These are phyloP conservation scores for Psilocybe azurescens DNA, from an alignment of 768 basidiomycete genomes.

Conservation along the genomic window DNA sequence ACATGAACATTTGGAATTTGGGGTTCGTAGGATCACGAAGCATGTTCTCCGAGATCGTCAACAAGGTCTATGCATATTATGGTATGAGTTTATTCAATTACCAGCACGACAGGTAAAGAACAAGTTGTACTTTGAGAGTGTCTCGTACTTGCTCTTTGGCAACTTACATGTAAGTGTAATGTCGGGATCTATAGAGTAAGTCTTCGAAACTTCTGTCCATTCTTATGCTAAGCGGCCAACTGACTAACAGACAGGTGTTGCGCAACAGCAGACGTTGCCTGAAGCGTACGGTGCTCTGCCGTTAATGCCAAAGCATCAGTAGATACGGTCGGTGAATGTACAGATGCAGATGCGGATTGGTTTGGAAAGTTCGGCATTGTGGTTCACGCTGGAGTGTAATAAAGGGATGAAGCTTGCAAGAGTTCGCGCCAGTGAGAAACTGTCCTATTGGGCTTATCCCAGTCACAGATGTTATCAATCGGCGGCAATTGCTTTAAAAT, in stretches of 20 bases:
- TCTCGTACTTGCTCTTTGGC: conserved; percentile 61
- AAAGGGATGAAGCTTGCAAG: background rate
- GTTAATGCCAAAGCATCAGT: conserved; percentile 48
- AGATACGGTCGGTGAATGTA: conserved; percentile 28
- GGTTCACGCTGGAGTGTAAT: background rate
- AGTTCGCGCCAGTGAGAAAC: background rate
- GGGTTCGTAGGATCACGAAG: conserved; percentile 73
- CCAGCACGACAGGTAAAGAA: conserved; percentile 19
- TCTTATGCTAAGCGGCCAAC: conserved; percentile 60
- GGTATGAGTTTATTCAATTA: conserved; percentile 21
- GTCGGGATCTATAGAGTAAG: conserved; percentile 81
- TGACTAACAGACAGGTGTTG: conserved; percentile 42
- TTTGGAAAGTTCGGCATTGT: background rate
- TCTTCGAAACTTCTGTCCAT: conserved; percentile 73
- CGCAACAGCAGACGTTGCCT: conserved; percentile 35
- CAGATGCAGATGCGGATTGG: conserved; percentile 13
- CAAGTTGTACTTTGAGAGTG: conserved; percentile 63
- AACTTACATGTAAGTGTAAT: conserved; percentile 76
- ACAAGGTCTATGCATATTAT: conserved; percentile 54
- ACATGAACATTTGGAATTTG: conserved; percentile 78
- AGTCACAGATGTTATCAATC: background rate
- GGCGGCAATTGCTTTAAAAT: background rate
- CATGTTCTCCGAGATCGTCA: conserved; percentile 75
- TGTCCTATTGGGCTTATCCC: background rate
- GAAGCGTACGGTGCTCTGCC: conserved; percentile 46